phyloP scores from a whole-genome alignment of 371 early-diverging fungal genomes.

The Syncephalis plumigaleata region DNA sequence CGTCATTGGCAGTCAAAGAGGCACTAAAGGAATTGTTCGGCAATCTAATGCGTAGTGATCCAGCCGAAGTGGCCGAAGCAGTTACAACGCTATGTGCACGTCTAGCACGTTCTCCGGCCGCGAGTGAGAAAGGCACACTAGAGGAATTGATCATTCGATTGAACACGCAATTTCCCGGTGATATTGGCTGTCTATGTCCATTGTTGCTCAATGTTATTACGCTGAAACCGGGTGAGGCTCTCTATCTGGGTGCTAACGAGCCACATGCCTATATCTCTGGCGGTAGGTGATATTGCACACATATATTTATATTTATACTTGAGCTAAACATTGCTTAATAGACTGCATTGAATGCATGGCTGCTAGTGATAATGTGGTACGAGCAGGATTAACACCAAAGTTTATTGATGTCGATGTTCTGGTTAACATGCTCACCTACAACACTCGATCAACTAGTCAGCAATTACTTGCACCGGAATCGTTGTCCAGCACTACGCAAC shows the following conservation, averaged over 20 bases:
- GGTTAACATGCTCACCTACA: conserved; percentile 84
- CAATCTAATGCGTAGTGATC: conserved; percentile 32
- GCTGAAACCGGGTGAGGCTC: conserved; percentile 73
- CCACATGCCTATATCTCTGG: conserved; percentile 94
- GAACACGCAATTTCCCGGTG: conserved; percentile 74
- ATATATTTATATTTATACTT: background rate
- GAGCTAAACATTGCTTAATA: conserved; percentile 6
- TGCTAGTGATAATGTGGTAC: conserved; percentile 90
- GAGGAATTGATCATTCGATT: conserved; percentile 48
- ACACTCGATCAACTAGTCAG: conserved; percentile 50
- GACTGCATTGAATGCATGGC: conserved; percentile 98
- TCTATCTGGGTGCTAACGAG: conserved; percentile 90
- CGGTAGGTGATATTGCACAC: conserved; percentile 39
- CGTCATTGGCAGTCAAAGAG: conserved; percentile 14
- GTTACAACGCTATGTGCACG: conserved; percentile 2
- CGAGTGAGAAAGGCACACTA: conserved; percentile 8
- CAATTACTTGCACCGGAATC: conserved; percentile 48
- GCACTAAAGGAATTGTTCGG: conserved; percentile 29
- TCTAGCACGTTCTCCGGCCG: conserved; percentile 1
- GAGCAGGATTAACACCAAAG: conserved; percentile 96
- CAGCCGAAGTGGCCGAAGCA: background rate
- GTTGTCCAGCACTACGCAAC: conserved; percentile 20
- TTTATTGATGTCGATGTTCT: conserved; percentile 89
- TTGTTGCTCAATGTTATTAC: conserved; percentile 75
- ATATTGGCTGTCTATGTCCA: conserved; percentile 77